Percentiles rank a stretch among this genome's conserved stretches.
These are phyloP conservation scores for Nectriaceae sp. DNA, from an alignment of 2,329 filamentous ascomycete genomes.

Conservation along the genomic window DNA sequence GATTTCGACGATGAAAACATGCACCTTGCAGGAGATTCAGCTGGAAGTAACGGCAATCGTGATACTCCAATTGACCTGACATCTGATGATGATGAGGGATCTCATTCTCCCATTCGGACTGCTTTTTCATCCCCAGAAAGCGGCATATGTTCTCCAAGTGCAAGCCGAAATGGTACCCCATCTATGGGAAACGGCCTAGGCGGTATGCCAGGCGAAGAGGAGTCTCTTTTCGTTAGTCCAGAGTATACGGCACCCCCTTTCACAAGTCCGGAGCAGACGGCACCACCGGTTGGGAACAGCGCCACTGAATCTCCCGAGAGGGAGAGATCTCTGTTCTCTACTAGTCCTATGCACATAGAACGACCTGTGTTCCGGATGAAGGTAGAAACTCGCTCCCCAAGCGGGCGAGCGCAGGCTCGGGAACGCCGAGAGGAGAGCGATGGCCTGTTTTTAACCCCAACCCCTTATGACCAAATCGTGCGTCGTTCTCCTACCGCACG, in stretches of 20 bases:
- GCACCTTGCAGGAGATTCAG: background rate
- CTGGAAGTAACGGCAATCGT: background rate
- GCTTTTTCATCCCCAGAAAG: background rate
- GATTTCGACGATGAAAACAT: background rate
- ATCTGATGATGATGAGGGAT: background rate
- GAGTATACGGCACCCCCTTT: no score
- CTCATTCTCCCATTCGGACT: background rate
- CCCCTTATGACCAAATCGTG: conserved; percentile 8
- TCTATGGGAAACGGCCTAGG: no score
- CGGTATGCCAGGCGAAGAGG: no score
- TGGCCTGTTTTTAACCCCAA: conserved; percentile 18
- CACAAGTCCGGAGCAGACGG: no score
- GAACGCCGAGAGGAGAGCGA: conserved; percentile 17
- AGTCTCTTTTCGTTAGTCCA: no score
- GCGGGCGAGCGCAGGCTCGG: background rate
- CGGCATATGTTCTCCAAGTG: background rate
- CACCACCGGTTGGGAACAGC: no score
- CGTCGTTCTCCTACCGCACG: background rate
- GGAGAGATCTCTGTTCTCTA: background rate
- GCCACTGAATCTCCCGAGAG: background rate
- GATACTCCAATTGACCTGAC: background rate
- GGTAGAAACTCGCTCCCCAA: background rate
- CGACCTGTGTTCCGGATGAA: background rate
- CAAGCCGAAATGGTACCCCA: no score
- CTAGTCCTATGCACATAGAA: background rate